Base-by-base conservation (phyloP, 1,284 basidiomycete genomes). In the Ceratobasidium sp. region DNA sequence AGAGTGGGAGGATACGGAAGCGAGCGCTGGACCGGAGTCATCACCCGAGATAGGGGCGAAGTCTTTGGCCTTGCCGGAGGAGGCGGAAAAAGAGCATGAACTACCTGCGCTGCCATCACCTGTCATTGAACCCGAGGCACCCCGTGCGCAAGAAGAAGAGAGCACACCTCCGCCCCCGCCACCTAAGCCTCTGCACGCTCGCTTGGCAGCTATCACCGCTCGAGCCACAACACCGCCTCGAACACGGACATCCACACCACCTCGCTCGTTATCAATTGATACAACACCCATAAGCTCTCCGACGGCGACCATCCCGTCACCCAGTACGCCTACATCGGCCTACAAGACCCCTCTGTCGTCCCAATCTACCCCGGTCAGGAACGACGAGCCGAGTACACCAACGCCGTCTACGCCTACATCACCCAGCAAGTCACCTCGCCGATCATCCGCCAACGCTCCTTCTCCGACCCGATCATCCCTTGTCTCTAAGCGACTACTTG, bases 401-500 rank as follows among this genome's bases (percentile, higher is more conserved):
- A 64, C 48, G 9, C 70, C 59, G 12, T 38, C 59, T 5, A 74
- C 52, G 7, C 70, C 77, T 7, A 71, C 56, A 42, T 77, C 74
- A 5, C 59, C 70, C 20, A 40, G 5, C 15, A 62, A 61, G 23
- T 64, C 70, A 4, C 70, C 57, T 20, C 70, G 57, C 12, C 70
- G 70, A 15, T 62, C 56, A 2, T 73, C 70, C 1, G 70, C 70
- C 44, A 59, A 50, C 28, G 42, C 78, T 28, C 78, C 74, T 20
- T 81, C 79, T 54, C 85, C 84, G 15, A 82, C 87, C 7, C 91
- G 93, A 76, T 92, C 94, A 3, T 91, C 91, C 0, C 90, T 96
- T 65, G 92, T 94, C 28, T 94, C 94, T 0, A 91, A 91, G 80
- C 90, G 95, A 50, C 88, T 96, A 70, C 92, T 94, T 81, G 96